Evolutionary conservation across 2,329 filamentous ascomycete genomes (phyloP), one percentile per base, ranked within the genome.

Genomic region (Talaromyces sp.): DNA sequence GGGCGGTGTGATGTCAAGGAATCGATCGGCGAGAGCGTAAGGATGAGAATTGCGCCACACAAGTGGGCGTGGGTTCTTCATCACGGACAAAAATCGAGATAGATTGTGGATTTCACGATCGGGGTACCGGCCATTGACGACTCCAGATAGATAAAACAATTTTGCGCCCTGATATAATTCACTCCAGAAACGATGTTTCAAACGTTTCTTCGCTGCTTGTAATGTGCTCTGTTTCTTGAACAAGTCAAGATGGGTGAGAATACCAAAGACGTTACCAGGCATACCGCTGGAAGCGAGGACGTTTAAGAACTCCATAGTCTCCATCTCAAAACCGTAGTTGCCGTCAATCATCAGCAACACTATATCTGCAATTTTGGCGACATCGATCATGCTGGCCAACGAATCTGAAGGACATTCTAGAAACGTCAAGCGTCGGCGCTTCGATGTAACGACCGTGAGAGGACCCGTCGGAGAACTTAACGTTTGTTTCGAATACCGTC

Each of bases 261-360:
- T 92, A 54, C 94, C 94, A 70, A 99, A 97, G 37, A 99, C 92
- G 67, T 99, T 99, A 63, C 94, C 93, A 0, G 95, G 94, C 93
- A 99, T 97, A 73, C 94, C 94, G 31, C 89, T 96, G 2, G 91
- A 85, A n/a, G 89, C 88, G 53, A 99, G 80, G 17, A 97, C 87
- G 66, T 97, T 97, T 69, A 99, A 78, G 62, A 99, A 99, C 75
- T 99, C 94, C 94, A 99, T 99, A 0, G 94, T 99, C 81, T 99
- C 94, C 94, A 99, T 99, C 77, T 99, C 94, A 70, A 99, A 99
- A 13, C 94, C 95, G 69, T 89, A 99, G 76, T 97, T 97, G 57
- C 94, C 95, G 70, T 99, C 94, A 66, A 99, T 99, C 89, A 99
- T 94, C 58, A 99, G 82, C 52, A 99, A 81, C 5, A 97, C 90